Evolutionary conservation across 2,329 filamentous ascomycete species (phyloP), one percentile per base, ranked within the genome.

Genomic region (Stagonosporopsis cucurbitacearum): DNA sequence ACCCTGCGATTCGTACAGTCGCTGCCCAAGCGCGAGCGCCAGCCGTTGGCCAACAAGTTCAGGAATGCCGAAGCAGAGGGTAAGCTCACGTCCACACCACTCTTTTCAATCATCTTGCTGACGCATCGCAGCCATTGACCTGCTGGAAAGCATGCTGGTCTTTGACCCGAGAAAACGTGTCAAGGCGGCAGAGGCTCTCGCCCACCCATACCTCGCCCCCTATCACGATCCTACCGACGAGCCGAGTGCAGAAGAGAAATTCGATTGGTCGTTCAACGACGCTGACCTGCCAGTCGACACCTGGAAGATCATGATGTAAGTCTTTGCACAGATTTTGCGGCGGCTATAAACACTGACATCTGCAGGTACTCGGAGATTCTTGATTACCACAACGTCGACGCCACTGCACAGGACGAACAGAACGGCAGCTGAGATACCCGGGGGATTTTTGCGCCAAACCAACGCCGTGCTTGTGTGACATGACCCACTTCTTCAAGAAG

Each of bases 261-360:
- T 99, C 70, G 95, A 99, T 76, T 99, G 95, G 95, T 97, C 93
- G 50, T 99, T 99, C 80, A 98, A 98, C 77, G 95, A 99, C 69
- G 95, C 94, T 43, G 95, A 99, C 74, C 82, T 99, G 54, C 94
- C 95, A 0, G 93, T 98, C 46, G 95, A 99, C 74, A 96, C 93
- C n/a, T 99, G 95, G 95, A 99, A 99, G 82, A 97, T 99, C 75
- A 99, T 98, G 95, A 99, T 99, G 95, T 96, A 83, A 73, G 73
- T 45, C 22, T n/a, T n/a, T 20, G 8, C 12, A 12, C 6, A 3
- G 17, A 11, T 30, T 12, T 11, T 11, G 13, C 3, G 8, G 13
- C 6, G 23, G 8, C 28, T 8, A 25, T 6, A 37, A 17, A 23
- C 13, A 39, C 65, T 73, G 45, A 74, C 60, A 42, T 6, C 4